phyloP scores from a whole-genome alignment of 768 basidiomycete species.

The Suillus decipiens region DNA sequence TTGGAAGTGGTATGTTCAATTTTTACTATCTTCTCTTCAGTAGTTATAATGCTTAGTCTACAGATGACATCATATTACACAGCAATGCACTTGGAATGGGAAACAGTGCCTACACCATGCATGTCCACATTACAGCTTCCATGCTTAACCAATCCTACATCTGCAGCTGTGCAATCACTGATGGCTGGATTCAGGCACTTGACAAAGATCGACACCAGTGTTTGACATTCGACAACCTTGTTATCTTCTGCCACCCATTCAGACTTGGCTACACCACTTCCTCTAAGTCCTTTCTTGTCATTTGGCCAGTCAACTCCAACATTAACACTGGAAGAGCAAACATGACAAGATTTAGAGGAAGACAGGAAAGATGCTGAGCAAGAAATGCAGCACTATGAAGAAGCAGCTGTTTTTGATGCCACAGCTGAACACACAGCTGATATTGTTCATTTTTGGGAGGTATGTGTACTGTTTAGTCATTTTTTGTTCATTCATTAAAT shows the following conservation, averaged over 20 bases:
- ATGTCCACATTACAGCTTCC: neutral
- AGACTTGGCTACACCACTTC: neutral
- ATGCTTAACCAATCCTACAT: neutral
- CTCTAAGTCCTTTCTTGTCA: neutral
- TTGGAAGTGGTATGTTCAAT: slow-evolving; percentile 7
- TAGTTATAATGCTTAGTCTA: neutral
- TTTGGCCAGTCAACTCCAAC: neutral
- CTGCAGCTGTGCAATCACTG: neutral
- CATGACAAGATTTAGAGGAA: neutral
- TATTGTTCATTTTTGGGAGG: slow-evolving; percentile 13
- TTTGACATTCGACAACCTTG: neutral
- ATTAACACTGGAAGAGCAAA: neutral
- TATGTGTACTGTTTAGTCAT: neutral
- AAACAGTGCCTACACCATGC: neutral
- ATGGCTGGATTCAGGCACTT: neutral
- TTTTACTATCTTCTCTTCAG: neutral
- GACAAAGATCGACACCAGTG: neutral
- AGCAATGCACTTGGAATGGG: neutral
- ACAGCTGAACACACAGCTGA: neutral
- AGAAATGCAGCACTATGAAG: slow-evolving; percentile 6
- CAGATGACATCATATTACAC: neutral
- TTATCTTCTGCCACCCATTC: no score
- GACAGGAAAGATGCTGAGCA: slow-evolving; percentile 2
- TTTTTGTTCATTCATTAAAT: neutral
- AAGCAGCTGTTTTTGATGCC: neutral